Conservation (phyloP, 441 rosid genomes). For the Breynia disticha region DNA sequence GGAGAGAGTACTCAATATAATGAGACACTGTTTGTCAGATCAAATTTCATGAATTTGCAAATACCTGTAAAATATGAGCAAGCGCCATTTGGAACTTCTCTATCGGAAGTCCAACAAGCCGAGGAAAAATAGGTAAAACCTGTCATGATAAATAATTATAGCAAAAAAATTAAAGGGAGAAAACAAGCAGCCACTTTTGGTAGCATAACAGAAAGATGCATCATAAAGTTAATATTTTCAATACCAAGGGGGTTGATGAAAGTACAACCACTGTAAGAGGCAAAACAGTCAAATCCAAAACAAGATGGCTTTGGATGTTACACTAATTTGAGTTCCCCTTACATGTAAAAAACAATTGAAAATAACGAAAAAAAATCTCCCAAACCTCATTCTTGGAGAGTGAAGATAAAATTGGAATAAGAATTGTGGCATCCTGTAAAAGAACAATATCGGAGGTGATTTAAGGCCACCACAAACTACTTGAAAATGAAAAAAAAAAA, state of each 20-base stretch:
- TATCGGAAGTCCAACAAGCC: conserved; percentile 78
- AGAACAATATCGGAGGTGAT: conserved; percentile 13
- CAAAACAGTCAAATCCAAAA: no score
- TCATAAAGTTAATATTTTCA: no score
- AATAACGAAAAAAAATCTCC: conserved; percentile 4
- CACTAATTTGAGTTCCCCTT: no score
- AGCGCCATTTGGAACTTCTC: conserved; percentile 98
- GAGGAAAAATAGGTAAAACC: conserved; percentile 97
- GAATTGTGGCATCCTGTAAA: conserved; percentile 89
- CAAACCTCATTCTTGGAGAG: conserved; percentile 90
- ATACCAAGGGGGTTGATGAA: no score
- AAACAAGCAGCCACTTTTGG: no score
- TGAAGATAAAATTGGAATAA: conserved; percentile 94
- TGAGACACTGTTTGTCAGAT: no score
- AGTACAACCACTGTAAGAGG: no score
- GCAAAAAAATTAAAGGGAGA: no score
- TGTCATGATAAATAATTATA: conserved; percentile 15
- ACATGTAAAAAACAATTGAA: conserved; percentile 1
- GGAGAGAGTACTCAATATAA: no score
- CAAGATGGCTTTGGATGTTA: no score
- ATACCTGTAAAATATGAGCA: conserved; percentile 96
- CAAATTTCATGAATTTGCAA: conserved; percentile 12
- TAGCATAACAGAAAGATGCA: no score
- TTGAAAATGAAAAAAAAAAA: conserved; percentile 9
- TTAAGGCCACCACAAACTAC: not conserved